Evolutionary conservation across 257 asterid species (phyloP).

Genomic region (Rauvolfia tetraphylla): DNA sequence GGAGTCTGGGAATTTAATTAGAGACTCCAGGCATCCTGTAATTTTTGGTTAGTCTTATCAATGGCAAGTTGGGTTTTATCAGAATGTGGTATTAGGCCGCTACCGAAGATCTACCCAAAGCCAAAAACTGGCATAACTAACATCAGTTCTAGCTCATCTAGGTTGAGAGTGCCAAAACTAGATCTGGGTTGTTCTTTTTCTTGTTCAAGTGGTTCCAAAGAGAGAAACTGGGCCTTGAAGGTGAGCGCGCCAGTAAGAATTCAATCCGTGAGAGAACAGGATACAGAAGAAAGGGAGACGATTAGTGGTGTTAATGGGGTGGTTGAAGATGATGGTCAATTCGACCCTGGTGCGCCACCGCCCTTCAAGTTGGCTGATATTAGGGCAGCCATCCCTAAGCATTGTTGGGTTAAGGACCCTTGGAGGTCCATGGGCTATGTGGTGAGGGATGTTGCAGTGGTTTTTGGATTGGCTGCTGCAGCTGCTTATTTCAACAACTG

Average conservation of each 20-base stretch:
- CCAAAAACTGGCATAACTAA: conserved; percentile 37
- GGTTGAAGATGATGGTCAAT: conserved; percentile 13
- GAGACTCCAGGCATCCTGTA: conserved; percentile 2
- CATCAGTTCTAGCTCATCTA: conserved; percentile 23
- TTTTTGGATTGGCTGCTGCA: conserved; percentile 76
- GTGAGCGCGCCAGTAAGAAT: conserved; percentile 75
- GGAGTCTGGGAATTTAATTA: conserved; percentile 7
- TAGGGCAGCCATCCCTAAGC: conserved; percentile 84
- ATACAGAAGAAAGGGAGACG: conserved; percentile 9
- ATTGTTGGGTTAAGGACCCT: conserved; percentile 93
- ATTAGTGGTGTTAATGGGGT: conserved; percentile 14
- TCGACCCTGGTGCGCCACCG: conserved; percentile 79
- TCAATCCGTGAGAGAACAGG: conserved; percentile 44
- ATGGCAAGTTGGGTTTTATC: conserved; percentile 41
- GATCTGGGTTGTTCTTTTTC: conserved; percentile 22
- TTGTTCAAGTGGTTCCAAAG: conserved; percentile 24
- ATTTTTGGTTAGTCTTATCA: not conserved
- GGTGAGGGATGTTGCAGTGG: conserved; percentile 66
- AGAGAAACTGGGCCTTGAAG: conserved; percentile 58
- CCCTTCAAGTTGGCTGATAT: conserved; percentile 79
- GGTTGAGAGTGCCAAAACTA: conserved; percentile 33
- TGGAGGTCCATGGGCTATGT: conserved; percentile 90
- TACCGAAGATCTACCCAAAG: conserved; percentile 26
- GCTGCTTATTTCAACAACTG: conserved; percentile 83
- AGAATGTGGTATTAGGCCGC: conserved; percentile 46